phyloP scores from a whole-genome alignment of 768 basidiomycete genomes.

The Tylopilus subfusipes region DNA sequence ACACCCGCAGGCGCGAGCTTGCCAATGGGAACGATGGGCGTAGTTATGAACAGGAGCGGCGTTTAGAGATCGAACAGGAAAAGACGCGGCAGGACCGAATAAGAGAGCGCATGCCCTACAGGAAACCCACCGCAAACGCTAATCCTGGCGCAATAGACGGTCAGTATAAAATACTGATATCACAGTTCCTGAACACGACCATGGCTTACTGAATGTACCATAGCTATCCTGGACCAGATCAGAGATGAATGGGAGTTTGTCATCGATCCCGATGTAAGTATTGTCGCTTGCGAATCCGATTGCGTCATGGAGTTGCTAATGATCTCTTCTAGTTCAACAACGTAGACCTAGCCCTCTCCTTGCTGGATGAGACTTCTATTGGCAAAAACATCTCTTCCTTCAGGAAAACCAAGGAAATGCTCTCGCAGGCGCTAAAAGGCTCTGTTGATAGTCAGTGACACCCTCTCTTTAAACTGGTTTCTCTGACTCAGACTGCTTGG shows the following conservation, averaged over 20 bases:
- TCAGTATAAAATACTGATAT: constrained; percentile 34
- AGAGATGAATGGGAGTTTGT: constrained; percentile 90
- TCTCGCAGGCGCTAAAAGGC: constrained; percentile 78
- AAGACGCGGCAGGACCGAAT: constrained; percentile 65
- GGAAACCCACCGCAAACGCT: constrained; percentile 48
- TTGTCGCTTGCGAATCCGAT: background rate
- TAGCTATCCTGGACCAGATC: constrained; percentile 83
- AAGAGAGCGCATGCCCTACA: constrained; percentile 61
- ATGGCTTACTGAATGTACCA: background rate
- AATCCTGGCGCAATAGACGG: constrained; percentile 84
- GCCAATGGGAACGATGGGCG: constrained; percentile 50
- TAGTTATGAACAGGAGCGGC: constrained; percentile 56
- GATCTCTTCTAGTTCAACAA: constrained; percentile 71
- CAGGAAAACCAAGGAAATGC: constrained; percentile 66
- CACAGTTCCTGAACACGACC: background rate
- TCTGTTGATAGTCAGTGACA: constrained; percentile 76
- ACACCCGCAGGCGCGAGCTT: constrained; percentile 52
- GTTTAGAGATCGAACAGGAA: constrained; percentile 61
- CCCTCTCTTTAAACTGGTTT: background rate
- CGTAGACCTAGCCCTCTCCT: constrained; percentile 86
- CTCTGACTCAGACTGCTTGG: constrained; percentile 6
- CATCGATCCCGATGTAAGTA: constrained; percentile 70
- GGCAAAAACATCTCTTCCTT: constrained; percentile 80
- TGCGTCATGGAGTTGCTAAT: constrained; percentile 6
- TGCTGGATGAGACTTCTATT: constrained; percentile 71